A percentile compares a stretch with the other conserved stretches of the same genome.
phyloP scores from a whole-genome alignment of 345 rosid genomes.

The Boechera stricta region DNA sequence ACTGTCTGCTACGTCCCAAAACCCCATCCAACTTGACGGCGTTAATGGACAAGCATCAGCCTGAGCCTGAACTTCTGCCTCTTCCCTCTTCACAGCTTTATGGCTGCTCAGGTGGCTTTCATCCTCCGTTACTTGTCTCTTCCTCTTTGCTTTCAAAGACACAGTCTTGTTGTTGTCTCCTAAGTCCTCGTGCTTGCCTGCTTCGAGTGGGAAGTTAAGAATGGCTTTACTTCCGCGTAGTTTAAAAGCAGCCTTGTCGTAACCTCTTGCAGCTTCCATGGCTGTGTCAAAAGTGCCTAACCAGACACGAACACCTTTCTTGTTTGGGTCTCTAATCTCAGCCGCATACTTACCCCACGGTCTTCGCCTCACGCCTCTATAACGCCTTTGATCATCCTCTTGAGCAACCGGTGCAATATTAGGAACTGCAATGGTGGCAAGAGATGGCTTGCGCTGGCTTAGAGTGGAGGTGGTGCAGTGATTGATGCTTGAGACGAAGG shows the following conservation, averaged over 20 bases:
- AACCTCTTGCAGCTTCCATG: constrained; percentile 79
- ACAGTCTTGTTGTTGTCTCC: constrained; percentile 15
- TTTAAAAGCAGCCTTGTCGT: constrained; percentile 81
- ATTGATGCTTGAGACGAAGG: constrained; percentile 42
- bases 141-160: constrained; percentile 47
- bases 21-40: constrained; percentile 88
- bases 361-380: constrained; percentile 79
- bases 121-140: constrained; percentile 47
- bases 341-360: constrained; percentile 95
- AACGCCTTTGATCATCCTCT: constrained; percentile 53
- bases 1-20: constrained; percentile 64
- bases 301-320: constrained; percentile 85
- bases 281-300: constrained; percentile 89
- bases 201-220: constrained; percentile 86
- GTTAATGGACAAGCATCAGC: constrained; percentile 57
- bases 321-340: constrained; percentile 87
- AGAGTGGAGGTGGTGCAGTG: constrained; percentile 45
- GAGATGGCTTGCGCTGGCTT: constrained; percentile 71
- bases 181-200: constrained; percentile 44
- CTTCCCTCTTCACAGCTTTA: constrained; percentile 43
- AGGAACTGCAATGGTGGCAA: constrained; percentile 39
- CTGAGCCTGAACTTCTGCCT: constrained; percentile 20
- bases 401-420: background rate
- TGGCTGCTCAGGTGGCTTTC: constrained; percentile 30
- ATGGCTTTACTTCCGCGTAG: constrained; percentile 87